These are phyloP conservation scores for Neurospora tetrasperma DNA, from an alignment of 495 filamentous ascomycete species.

Conservation along the genomic window DNA sequence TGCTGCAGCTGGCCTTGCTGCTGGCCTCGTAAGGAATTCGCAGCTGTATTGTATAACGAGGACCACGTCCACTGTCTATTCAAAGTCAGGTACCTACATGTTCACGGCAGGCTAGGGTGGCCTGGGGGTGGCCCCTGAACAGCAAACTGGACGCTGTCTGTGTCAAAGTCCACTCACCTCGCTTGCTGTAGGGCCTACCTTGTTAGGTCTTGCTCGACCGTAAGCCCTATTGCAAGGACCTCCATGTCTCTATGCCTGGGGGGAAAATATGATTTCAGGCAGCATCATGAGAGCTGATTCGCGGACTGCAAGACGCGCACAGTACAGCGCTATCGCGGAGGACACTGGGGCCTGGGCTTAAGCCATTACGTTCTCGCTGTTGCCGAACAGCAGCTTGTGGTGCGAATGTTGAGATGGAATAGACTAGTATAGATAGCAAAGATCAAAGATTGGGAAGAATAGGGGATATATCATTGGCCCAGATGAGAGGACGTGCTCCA, in stretches of 20 bases:
- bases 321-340: neutral
- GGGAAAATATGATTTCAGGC: neutral
- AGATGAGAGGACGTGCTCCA: neutral
- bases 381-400: neutral
- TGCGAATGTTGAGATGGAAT: neutral
- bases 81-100: neutral
- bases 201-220: neutral
- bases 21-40: neutral
- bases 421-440: neutral
- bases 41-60: neutral
- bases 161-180: neutral
- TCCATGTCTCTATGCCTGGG: neutral
- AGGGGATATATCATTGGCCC: neutral
- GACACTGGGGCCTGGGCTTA: neutral
- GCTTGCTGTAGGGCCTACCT: neutral
- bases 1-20: neutral
- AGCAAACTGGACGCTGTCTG: neutral
- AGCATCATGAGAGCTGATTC: neutral
- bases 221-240: neutral
- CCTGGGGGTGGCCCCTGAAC: neutral
- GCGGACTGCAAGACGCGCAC: neutral
- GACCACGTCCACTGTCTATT: conserved; percentile 2
- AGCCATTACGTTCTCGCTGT: neutral
- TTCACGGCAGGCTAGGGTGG: neutral
- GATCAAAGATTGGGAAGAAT: neutral